Percentiles rank a stretch among this genome's conserved stretches.
phyloP scores from a whole-genome alignment of 495 filamentous ascomycete species.

The Podospora pseudopauciseta region DNA sequence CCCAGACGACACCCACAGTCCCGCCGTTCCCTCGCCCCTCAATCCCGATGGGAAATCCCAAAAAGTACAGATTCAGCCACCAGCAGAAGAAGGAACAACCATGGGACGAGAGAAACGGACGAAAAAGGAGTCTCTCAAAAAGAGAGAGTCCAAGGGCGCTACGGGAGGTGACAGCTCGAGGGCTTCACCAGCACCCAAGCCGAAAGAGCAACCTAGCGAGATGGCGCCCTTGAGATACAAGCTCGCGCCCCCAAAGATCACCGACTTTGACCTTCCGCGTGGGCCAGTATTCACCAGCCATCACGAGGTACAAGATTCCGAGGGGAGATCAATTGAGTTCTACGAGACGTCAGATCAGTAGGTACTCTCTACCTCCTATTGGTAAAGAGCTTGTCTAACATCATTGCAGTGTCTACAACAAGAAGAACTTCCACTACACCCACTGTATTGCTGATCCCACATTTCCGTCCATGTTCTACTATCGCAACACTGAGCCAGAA shows the following conservation, averaged over 20 bases:
- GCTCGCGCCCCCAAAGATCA: constrained; percentile 52
- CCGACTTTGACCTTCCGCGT: constrained; percentile 56
- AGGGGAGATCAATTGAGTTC: constrained; percentile 52
- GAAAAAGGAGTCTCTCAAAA: constrained; percentile 73
- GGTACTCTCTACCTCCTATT: constrained; percentile 24
- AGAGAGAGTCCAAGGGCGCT: constrained; percentile 65
- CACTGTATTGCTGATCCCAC: constrained; percentile 85
- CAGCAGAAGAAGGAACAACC: constrained; percentile 38
- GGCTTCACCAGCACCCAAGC: constrained; percentile 56
- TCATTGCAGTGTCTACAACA: constrained; percentile 73
- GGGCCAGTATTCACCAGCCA: constrained; percentile 53
- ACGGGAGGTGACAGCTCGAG: constrained; percentile 44
- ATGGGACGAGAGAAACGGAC: constrained; percentile 49
- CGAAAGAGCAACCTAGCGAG: constrained; percentile 44
- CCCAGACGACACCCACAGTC: constrained; percentile 46
- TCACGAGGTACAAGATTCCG: constrained; percentile 43
- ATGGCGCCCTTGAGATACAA: constrained; percentile 55
- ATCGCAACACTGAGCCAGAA: constrained; percentile 78
- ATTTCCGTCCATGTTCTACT: constrained; percentile 84
- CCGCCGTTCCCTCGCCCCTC: constrained; percentile 58
- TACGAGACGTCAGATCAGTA: constrained; percentile 64
- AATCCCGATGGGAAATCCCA: constrained; percentile 51
- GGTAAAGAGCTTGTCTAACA: background rate
- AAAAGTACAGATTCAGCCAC: constrained; percentile 32
- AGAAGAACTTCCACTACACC: constrained; percentile 84